phyloP scores from a whole-genome alignment of 441 rosid species.

The Aquilaria agallochum region DNA sequence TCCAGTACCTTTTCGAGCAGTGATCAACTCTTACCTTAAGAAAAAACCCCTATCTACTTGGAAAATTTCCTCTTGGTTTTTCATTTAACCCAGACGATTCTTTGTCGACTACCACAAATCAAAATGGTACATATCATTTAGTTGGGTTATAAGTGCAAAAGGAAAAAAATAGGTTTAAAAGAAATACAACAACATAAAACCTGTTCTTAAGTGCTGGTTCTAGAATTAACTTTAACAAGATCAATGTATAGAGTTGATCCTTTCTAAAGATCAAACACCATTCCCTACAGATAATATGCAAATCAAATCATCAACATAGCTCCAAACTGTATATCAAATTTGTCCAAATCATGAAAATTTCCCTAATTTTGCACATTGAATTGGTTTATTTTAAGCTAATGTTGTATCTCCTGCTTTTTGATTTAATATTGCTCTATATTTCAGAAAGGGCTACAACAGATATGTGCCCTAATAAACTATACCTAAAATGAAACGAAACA shows the following conservation, averaged over 20 bases:
- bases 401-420: no score
- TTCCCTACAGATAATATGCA: conserved; percentile 51
- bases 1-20: no score
- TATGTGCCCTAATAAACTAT: no score
- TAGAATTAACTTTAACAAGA: conserved; percentile 85
- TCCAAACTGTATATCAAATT: no score
- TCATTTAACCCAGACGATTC: conserved; percentile 51
- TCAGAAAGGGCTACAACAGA: no score
- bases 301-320: neutral
- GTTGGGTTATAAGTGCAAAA: conserved; percentile 1
- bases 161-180: neutral
- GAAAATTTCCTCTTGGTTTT: conserved; percentile 49
- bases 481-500: no score
- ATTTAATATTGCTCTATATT: no score
- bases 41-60: conserved; percentile 16
- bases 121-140: conserved; percentile 7
- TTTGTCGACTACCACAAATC: conserved; percentile 42
- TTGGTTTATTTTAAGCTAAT: no score
- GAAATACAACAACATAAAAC: conserved; percentile 23
- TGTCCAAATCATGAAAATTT: no score
- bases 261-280: conserved; percentile 88
- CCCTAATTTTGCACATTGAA: no score
- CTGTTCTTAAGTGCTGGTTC: conserved; percentile 76
- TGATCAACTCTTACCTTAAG: no score
- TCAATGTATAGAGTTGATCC: conserved; percentile 69